Evolutionary conservation across 2,329 filamentous ascomycete species (phyloP), one percentile per base, ranked within the genome.

Genomic region (Fusarium decemcellulare): DNA sequence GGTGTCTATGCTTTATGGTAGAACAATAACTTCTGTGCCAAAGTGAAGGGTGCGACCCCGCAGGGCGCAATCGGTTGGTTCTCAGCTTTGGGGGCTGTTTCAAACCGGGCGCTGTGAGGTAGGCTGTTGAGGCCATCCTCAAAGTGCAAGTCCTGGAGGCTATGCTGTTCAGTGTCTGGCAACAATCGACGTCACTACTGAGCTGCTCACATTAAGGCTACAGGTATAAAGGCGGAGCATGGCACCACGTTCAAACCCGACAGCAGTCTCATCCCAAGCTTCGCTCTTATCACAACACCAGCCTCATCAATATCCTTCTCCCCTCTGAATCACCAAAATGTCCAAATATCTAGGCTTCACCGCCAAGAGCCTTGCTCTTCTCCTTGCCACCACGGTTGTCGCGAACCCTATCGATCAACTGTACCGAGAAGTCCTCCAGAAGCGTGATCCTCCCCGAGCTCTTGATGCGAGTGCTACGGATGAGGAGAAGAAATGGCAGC

Each of bases 401-500:
- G 52, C 30, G 15, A 56, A 46, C 40, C 52, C 52, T 27, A 37
- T 56, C 18, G 40, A 56, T 8, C 32, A 27, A 16, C 52, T 56
- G 9, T 56, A 56, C 30, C 40, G 40, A 2, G 52, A 56, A 10
- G 30, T 56, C 11, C 52, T 56, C 40, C 18, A 36, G 30, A 30
- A 34, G 9, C 16, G 23, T 10, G 52, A 56, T 2, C 52, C 52
- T 15, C 52, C 52, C 6, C 39, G 52, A 16, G 30, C 30, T 9
- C 52, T 56, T 8, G 40, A 27, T 27, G 40, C 23, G 14, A 30
- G 27, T 6, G 42, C 40, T 15, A n/a, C 30, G n/a, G 40, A 44
- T 11, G 52, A 56, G 7, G 40, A 56, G 32, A 46, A 46, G 27
- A 56, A 56, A 27, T 56, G 52, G 52, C 52, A 56, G 52, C 52